phyloP scores from a whole-genome alignment of 805 yeast species.

The Zygoascus bituminiphila region DNA sequence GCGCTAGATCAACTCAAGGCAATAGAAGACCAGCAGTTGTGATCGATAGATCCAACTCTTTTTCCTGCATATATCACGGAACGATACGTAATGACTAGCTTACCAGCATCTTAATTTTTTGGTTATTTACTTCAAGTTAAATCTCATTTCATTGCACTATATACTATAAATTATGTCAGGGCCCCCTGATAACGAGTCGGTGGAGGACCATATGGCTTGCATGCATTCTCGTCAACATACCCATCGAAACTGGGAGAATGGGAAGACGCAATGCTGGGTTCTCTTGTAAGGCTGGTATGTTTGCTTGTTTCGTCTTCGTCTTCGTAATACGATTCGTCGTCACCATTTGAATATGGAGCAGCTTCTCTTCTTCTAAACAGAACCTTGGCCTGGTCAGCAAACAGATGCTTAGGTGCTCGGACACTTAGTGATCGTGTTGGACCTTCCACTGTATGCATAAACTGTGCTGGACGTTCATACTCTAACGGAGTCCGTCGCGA shows the following conservation, averaged over 20 bases:
- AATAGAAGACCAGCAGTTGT: background rate
- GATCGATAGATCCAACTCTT: background rate
- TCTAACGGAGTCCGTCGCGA: background rate
- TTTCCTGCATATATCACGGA: background rate
- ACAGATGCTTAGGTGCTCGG: background rate
- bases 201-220: conserved; percentile 20
- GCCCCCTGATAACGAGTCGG: conserved; percentile 17
- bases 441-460: background rate
- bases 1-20: conserved; percentile 35
- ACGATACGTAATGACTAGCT: background rate
- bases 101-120: too few species aligned
- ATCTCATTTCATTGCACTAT: too few species aligned
- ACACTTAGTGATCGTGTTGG: background rate
- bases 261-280: background rate
- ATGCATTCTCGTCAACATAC: conserved; percentile 14
- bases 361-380: background rate
- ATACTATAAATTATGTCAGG: conserved; percentile 7
- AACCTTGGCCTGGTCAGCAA: background rate
- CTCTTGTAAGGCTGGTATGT: background rate
- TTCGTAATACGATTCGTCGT: background rate
- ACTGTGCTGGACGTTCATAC: background rate
- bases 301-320: background rate
- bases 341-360: background rate
- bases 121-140: too few species aligned
- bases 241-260: background rate